Conservation (phyloP, 2,329 filamentous ascomycete species). For the Pyrenochaeta sp. region DNA sequence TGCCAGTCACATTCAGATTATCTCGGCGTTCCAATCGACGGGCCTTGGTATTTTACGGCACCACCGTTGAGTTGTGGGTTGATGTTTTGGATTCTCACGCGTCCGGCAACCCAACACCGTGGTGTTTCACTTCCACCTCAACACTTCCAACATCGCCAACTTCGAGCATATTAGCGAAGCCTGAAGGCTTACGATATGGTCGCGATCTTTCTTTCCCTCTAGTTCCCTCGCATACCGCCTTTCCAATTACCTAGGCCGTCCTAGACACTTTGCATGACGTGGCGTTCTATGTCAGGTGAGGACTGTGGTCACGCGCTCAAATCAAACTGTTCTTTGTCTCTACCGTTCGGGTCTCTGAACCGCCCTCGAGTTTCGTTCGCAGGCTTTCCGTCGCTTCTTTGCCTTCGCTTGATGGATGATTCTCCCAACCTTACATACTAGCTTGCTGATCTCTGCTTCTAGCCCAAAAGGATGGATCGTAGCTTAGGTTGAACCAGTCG, state of each 20-base stretch:
- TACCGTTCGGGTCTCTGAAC: not conserved
- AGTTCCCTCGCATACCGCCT: not conserved
- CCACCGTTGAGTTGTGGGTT: conserved; percentile 2
- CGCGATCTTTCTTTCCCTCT: not conserved
- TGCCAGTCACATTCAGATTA: not conserved
- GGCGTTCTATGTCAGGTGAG: conserved; percentile 18
- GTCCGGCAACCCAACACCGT: conserved; percentile 16
- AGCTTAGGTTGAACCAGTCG: too few relatives aligned
- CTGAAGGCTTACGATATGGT: not conserved
- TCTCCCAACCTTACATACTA: not conserved
- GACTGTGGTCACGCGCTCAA: conserved; percentile 13
- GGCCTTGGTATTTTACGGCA: not conserved
- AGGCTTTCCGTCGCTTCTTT: not conserved
- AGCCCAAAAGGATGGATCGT: not conserved
- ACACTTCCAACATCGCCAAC: conserved; percentile 5
- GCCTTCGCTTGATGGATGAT: not conserved
- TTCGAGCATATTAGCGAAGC: not conserved
- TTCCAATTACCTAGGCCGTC: not conserved
- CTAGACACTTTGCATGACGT: conserved; percentile 3
- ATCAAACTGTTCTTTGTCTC: not conserved
- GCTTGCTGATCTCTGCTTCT: not conserved
- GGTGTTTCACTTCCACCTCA: conserved; percentile 36
- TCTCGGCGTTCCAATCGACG: not conserved
- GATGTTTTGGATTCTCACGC: conserved; percentile 22
- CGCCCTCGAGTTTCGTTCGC: not conserved